phyloP scores from a whole-genome alignment of 129 eudicot genomes.

The Flaveria trinervia region DNA sequence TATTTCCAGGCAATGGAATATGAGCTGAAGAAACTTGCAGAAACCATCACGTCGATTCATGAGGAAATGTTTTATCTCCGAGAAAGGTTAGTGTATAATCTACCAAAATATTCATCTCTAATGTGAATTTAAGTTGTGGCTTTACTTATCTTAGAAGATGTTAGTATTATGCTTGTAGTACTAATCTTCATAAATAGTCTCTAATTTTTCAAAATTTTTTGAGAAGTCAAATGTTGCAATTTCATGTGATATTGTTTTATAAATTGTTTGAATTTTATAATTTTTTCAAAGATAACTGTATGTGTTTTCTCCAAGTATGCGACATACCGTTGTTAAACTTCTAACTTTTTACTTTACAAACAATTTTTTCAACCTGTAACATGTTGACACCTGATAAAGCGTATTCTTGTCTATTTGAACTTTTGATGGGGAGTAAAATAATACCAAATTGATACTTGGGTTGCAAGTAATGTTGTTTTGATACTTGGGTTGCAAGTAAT shows the following conservation, averaged over 20 bases:
- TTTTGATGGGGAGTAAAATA: not conserved
- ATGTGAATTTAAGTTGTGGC: too few species aligned
- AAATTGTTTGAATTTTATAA: not conserved
- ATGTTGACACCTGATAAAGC: not conserved
- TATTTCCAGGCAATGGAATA: slow-evolving; percentile 67
- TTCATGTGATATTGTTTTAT: not conserved
- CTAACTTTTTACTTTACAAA: not conserved
- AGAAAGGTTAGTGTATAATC: slow-evolving; percentile 56
- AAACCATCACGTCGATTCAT: slow-evolving; percentile 66
- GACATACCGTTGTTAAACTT: not conserved
- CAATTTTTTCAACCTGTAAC: not conserved
- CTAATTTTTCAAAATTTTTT: too few species aligned
- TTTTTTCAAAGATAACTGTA: not conserved
- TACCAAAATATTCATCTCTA: not conserved
- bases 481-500: not conserved
- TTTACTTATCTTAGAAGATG: too few species aligned
- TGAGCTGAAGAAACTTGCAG: slow-evolving; percentile 75
- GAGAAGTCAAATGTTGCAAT: too few species aligned
- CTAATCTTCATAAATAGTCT: too few species aligned
- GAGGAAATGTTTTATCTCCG: slow-evolving; percentile 89
- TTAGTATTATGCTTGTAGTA: too few species aligned
- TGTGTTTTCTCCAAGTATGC: not conserved
- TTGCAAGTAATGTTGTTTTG: not conserved
- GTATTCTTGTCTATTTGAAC: not conserved
- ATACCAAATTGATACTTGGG: not conserved